Conservation (phyloP, 441 rosid genomes). For the Eruca vesicaria region DNA sequence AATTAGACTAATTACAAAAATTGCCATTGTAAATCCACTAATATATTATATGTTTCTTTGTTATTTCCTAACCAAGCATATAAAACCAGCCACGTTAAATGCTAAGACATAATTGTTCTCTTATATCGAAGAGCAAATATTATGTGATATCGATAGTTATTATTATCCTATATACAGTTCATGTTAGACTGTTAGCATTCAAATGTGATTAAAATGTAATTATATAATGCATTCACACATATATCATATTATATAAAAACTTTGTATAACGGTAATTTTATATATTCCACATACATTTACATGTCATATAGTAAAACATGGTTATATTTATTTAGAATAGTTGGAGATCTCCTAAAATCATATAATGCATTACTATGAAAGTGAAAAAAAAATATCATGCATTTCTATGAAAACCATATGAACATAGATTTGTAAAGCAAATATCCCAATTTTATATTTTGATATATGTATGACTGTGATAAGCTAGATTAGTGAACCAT, state of each 20-base stretch:
- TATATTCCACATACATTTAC: background rate
- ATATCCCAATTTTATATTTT: too few relatives aligned
- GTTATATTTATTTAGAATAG: background rate
- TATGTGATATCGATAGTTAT: too few relatives aligned
- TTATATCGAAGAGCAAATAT: too few relatives aligned
- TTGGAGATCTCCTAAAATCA: too few relatives aligned
- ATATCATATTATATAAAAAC: background rate
- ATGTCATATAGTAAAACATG: background rate
- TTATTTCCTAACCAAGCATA: background rate
- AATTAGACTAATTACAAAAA: background rate
- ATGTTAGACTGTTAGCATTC: too few relatives aligned
- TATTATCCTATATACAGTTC: too few relatives aligned
- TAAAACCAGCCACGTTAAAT: background rate
- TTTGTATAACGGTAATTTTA: background rate
- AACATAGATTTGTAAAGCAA: too few relatives aligned
- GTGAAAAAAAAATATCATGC: too few relatives aligned
- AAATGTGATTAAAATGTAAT: background rate
- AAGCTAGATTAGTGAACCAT: too few relatives aligned
- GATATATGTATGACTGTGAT: too few relatives aligned
- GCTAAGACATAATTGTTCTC: background rate
- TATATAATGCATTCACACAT: background rate
- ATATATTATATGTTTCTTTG: background rate
- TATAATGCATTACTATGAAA: too few relatives aligned
- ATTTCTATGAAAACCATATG: too few relatives aligned
- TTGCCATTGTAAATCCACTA: background rate